Percentiles rank a stretch among this genome's conserved stretches.
These are phyloP conservation scores for Leersia perrieri DNA, from an alignment of 176 grass and related monocot genomes.

Conservation along the genomic window DNA sequence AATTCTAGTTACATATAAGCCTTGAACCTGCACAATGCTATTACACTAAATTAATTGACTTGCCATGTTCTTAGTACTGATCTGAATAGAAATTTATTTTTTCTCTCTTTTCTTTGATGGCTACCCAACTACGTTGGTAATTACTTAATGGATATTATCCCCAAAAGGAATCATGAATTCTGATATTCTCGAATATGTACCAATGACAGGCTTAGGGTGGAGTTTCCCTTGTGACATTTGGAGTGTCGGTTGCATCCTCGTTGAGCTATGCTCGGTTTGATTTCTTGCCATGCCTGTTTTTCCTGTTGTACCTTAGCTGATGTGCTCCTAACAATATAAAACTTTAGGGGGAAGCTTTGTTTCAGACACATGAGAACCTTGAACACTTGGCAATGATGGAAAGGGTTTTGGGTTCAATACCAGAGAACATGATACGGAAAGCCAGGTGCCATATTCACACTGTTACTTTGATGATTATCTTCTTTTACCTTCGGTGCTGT, in stretches of 20 bases:
- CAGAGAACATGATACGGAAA: constrained; percentile 81
- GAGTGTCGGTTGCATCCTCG: constrained; percentile 91
- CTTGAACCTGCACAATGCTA: constrained; percentile 7
- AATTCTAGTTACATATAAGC: not conserved
- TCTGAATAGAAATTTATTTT: constrained; percentile 5
- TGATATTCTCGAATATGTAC: constrained; percentile 40
- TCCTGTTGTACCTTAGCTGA: constrained; percentile 10
- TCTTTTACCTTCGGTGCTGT: not conserved
- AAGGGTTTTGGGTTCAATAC: constrained; percentile 81
- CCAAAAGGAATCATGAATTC: not conserved
- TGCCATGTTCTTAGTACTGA: not conserved
- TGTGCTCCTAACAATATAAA: constrained; percentile 23
- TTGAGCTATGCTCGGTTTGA: constrained; percentile 85
- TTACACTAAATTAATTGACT: constrained; percentile 15
- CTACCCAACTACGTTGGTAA: constrained; percentile 4
- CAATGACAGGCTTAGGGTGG: constrained; percentile 76
- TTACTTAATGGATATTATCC: constrained; percentile 32
- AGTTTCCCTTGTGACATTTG: constrained; percentile 93
- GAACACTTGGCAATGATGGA: constrained; percentile 99
- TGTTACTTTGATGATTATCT: not conserved
- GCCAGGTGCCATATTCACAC: constrained; percentile 46
- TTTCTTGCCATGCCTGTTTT: constrained; percentile 32
- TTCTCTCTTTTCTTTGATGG: constrained; percentile 11
- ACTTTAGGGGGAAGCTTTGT: constrained; percentile 83
- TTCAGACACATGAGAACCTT: constrained; percentile 92